phyloP scores from a whole-genome alignment of 768 basidiomycete genomes.

The Tephrocybe sp. region DNA sequence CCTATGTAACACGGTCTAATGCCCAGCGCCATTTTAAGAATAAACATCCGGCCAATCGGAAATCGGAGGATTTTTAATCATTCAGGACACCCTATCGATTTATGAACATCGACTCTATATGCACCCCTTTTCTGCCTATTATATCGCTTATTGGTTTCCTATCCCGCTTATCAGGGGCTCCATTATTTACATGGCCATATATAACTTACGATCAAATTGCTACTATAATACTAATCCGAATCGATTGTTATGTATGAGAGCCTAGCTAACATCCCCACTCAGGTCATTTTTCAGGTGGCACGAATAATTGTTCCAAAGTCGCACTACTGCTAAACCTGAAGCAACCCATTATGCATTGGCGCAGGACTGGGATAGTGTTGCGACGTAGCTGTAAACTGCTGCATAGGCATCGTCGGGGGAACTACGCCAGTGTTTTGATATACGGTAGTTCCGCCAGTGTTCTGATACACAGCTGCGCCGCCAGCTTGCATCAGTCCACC shows the following conservation, averaged over 20 bases:
- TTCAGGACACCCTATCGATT: neutral
- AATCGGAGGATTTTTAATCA: neutral
- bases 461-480: neutral
- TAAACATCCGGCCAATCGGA: no score
- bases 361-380: neutral
- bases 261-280: no score
- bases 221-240: no score
- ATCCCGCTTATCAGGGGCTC: no score
- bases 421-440: neutral
- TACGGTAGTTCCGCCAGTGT: neutral
- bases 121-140: no score
- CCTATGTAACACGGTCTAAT: neutral
- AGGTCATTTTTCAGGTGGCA: no score
- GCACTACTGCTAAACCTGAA: neutral
- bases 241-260: no score
- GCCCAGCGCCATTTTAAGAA: neutral
- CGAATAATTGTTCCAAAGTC: no score
- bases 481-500: neutral
- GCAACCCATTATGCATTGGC: neutral
- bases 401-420: neutral
- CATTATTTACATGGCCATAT: no score
- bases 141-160: no score
- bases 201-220: no score
- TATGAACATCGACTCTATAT: no score
- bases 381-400: neutral